Evolutionary conservation across 2,329 filamentous ascomycete species (phyloP).

Genomic region (Xylariaceae sp.): DNA sequence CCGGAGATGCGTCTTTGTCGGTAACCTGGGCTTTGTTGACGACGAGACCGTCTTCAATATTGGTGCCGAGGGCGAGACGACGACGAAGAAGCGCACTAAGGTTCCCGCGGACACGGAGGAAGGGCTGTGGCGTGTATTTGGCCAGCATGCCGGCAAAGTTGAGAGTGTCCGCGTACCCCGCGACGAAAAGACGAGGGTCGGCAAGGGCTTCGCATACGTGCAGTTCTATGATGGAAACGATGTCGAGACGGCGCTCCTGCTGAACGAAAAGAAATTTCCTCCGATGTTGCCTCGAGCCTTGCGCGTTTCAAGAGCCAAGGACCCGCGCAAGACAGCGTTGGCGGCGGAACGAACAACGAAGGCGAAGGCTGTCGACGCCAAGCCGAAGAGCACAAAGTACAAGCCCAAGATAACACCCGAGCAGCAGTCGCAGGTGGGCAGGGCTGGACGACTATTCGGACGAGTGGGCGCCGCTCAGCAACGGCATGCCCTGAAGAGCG

Average conservation of each 20-base stretch:
- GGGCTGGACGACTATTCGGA: conserved; percentile 67
- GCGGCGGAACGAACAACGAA: conserved; percentile 43
- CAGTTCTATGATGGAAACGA: conserved; percentile 86
- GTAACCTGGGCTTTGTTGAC: conserved; percentile 92
- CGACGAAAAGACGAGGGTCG: conserved; percentile 82
- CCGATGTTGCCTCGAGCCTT: conserved; percentile 86
- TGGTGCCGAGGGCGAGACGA: conserved; percentile 56
- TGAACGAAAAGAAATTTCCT: conserved; percentile 86
- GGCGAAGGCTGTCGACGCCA: conserved; percentile 21
- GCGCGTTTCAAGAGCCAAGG: conserved; percentile 80
- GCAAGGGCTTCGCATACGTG: conserved; percentile 96
- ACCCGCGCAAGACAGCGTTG: conserved; percentile 51
- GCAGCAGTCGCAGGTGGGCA: conserved; percentile 63
- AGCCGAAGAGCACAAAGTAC: conserved; percentile 45
- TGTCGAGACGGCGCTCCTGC: conserved; percentile 83
- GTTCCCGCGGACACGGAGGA: conserved; percentile 82
- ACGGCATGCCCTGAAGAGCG: conserved; percentile 25
- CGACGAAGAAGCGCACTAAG: conserved; percentile 66
- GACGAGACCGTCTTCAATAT: conserved; percentile 69
- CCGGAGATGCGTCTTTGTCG: conserved; percentile 88
- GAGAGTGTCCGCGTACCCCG: conserved; percentile 91
- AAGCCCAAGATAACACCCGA: conserved; percentile 63
- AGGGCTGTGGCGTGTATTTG: conserved; percentile 79
- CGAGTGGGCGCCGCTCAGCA: conserved; percentile 53
- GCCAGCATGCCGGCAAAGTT: conserved; percentile 65